A percentile compares a stretch with the other conserved stretches of the same genome.
Conservation (phyloP, 2,329 filamentous ascomycete species). For the Coniochaeta prunicola region DNA sequence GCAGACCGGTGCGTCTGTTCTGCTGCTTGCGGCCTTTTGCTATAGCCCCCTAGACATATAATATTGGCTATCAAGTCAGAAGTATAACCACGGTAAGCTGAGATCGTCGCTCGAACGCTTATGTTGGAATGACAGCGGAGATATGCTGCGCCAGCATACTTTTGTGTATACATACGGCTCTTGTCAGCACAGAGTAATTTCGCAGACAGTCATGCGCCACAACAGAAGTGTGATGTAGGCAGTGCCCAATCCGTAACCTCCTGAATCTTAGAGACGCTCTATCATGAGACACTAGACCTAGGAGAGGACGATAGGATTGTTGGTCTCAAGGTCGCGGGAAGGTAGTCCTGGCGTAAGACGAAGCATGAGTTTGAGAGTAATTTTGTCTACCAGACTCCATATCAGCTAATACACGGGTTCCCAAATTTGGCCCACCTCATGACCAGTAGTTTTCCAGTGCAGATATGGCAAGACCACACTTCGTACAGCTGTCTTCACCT, state of each 20-base stretch:
- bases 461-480: neutral
- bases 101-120: no score
- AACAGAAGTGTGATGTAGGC: constrained; percentile 1
- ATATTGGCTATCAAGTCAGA: no score
- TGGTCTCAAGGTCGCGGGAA: no score
- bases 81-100: no score
- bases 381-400: neutral
- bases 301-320: neutral
- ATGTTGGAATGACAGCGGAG: no score
- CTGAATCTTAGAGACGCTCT: constrained; percentile 34
- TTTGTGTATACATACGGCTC: no score
- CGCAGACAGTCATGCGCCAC: neutral
- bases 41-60: no score
- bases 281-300: constrained; percentile 26
- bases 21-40: no score
- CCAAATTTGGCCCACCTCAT: neutral
- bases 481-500: neutral
- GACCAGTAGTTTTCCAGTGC: neutral
- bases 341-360: no score
- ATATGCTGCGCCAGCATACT: no score
- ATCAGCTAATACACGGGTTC: neutral
- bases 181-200: no score
- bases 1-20: no score
- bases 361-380: neutral
- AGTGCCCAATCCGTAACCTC: constrained; percentile 13